phyloP scores from a whole-genome alignment of 495 filamentous ascomycete species.

The Sabuloglossum arenarium region DNA sequence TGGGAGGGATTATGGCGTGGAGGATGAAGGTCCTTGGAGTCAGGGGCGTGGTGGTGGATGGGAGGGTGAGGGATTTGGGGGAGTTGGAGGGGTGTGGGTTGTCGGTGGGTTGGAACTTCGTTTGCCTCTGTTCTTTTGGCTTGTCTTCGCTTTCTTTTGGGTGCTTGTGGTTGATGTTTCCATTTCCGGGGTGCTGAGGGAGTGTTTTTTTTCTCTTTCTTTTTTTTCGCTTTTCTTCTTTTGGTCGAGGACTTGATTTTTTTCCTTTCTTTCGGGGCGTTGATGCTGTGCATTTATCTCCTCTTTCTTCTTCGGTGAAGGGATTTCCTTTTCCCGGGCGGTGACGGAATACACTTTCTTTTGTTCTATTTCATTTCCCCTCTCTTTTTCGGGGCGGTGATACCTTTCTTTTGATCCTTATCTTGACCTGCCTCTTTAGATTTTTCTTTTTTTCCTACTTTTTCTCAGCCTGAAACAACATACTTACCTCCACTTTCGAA shows the following conservation, averaged over 20 bases:
- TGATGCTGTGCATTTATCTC: too few relatives aligned
- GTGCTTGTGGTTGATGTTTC: not conserved
- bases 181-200: not conserved
- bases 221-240: not conserved
- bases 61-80: conserved; percentile 38
- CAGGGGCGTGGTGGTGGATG: conserved; percentile 32
- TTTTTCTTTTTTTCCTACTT: not conserved
- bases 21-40: conserved; percentile 34
- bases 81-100: conserved; percentile 26
- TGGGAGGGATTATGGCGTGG: conserved; percentile 47
- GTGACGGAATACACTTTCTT: too few relatives aligned
- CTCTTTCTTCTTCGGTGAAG: too few relatives aligned
- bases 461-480: too few relatives aligned
- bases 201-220: not conserved
- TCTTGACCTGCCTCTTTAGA: too few relatives aligned
- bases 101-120: conserved; percentile 20
- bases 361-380: not conserved
- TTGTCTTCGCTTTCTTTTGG: not conserved
- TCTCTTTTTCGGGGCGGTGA: too few relatives aligned
- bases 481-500: too few relatives aligned
- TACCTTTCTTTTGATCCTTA: too few relatives aligned
- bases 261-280: too few relatives aligned
- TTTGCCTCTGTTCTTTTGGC: not conserved
- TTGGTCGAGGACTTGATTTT: too few relatives aligned
- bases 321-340: too few relatives aligned